phyloP scores from a whole-genome alignment of 345 rosid genomes.

The Balakata baccata region DNA sequence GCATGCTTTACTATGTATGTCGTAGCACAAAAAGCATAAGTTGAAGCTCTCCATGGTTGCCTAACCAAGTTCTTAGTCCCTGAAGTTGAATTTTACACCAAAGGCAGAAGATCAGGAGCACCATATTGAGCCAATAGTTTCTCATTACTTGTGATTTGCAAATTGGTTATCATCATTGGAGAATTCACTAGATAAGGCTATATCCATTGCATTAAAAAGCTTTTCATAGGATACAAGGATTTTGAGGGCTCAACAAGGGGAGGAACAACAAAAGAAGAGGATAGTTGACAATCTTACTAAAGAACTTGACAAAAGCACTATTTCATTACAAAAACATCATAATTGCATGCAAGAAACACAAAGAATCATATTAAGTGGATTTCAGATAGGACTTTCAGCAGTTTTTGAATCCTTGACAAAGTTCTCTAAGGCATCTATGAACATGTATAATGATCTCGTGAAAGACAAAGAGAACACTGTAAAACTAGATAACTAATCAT shows the following conservation, averaged over 20 bases:
- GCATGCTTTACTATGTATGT: conserved; percentile 47
- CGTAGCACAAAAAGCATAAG: conserved; percentile 54
- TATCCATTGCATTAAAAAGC: conserved; percentile 48
- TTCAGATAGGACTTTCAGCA: conserved; percentile 46
- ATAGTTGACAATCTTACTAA: conserved; percentile 58
- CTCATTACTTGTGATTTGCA: conserved; percentile 47
- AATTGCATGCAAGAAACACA: conserved; percentile 52
- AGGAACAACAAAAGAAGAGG: conserved; percentile 60
- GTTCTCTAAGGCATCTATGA: conserved; percentile 50
- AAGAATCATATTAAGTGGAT: conserved; percentile 49
- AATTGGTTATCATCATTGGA: conserved; percentile 51
- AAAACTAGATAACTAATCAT: conserved; percentile 30
- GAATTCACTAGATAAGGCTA: conserved; percentile 48
- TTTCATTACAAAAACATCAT: conserved; percentile 46
- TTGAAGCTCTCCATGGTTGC: conserved; percentile 58
- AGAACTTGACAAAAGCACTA: conserved; percentile 51
- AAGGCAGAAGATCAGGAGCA: conserved; percentile 37
- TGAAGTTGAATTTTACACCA: conserved; percentile 54
- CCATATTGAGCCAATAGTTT: conserved; percentile 47
- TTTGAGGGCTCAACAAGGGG: conserved; percentile 62
- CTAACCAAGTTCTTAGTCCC: conserved; percentile 60
- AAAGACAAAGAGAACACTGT: conserved; percentile 30
- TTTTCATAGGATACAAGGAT: conserved; percentile 55
- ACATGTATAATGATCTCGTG: conserved; percentile 50
- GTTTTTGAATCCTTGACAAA: conserved; percentile 51